Evolutionary conservation across 1,139 yeast genomes (phyloP), one percentile per base, ranked within the genome.

Genomic region (Scheffersomyces lignicola): DNA sequence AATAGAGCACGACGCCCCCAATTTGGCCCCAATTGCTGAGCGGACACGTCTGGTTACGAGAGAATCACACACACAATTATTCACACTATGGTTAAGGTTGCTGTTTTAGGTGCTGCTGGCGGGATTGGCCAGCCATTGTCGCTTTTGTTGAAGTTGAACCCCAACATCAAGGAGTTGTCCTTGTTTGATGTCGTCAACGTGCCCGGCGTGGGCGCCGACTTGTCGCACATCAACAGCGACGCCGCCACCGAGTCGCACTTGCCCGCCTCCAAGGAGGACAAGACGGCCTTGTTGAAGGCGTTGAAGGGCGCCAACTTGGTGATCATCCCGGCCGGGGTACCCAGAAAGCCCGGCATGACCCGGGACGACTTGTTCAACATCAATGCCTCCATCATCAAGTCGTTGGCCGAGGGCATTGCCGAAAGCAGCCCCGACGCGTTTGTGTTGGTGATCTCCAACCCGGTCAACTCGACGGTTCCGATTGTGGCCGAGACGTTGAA

Each of bases 291-390:
- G 56, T 77, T 80, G 51, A 65, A 68, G 39, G 87, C 97, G 35
- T 74, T 92, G 53, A 74, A 79, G 47, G 92, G 79, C 47, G 75
- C 96, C 34, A 94, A 92, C 56, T 80, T 92, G 48, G 95, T 92
- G 41, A 74, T 92, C 51, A 90, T 92, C 64, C 97, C 98, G 54
- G 98, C 98, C 40, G 98, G 98, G 70, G 96, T 92, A 40, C 98
- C 98, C 69, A 86, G 98, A 76, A 92, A 92, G 76, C 97, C 97
- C 48, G 97, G 97, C 60, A 90, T 90, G 97, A 89, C 97, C 55
- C 80, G 95, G 76, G 98, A 92, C 63, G 98, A 92, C 61, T 78
- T 92, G 60, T 92, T 92, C 83, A 87, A 88, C 75, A 90, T 95
- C 69, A 92, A 92, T 61, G 98, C 98, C 34, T 84, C 95, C 34